Base-by-base conservation (phyloP, 2,329 filamentous ascomycete species). In the Cadophora sp. region DNA sequence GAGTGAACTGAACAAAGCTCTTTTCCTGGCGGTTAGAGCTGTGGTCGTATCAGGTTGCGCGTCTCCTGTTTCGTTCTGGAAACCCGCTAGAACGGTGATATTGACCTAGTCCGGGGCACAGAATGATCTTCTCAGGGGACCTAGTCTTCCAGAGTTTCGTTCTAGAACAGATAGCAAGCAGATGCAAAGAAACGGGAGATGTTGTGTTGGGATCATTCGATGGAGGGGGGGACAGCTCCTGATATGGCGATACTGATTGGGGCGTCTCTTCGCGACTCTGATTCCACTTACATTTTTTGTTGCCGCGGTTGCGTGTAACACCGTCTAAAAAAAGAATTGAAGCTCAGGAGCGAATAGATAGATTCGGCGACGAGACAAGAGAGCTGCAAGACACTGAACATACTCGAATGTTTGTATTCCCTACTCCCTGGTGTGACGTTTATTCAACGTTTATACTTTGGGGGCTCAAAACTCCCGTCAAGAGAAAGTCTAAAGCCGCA, bases 1-100 rank as follows among this genome's bases (percentile, higher is more conserved):
- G 39, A 59, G 56, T n/a, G 14, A 48, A 43, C 30, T 22, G 41
- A 60, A 60, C 24, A 60, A 22, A 33, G 18, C 16, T 59, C 9
- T 20, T 45, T 45, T 9, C 43, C 58, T 45, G 41, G 39, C 58
- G 43, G 39, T 43, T 60, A 39, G 39, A 47, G 58, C 43, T 33
- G 20, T 20, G 6, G 20, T 22, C 39, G 58, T 48, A 60, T 60
- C 43, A 45, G 43, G 16, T 60, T 60, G 58, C 53, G 53, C 36
- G 53, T 41, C 27, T 47, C 53, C 53, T 27, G 56, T 59, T 45
- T 45, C 36, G 56, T 59, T 60, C 43, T 33, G 41, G 58, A 60
- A 58, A 39, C 39, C 14, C 39, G 41, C 41, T 60, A 60, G 41
- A 60, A 47, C 27, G 14, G 14, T 60, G 58, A 60, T 45, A 8